A percentile compares a stretch with the other conserved stretches of the same genome.
Evolutionary conservation across 768 basidiomycete genomes (phyloP).

Genomic region (Gymnopilus junonius): DNA sequence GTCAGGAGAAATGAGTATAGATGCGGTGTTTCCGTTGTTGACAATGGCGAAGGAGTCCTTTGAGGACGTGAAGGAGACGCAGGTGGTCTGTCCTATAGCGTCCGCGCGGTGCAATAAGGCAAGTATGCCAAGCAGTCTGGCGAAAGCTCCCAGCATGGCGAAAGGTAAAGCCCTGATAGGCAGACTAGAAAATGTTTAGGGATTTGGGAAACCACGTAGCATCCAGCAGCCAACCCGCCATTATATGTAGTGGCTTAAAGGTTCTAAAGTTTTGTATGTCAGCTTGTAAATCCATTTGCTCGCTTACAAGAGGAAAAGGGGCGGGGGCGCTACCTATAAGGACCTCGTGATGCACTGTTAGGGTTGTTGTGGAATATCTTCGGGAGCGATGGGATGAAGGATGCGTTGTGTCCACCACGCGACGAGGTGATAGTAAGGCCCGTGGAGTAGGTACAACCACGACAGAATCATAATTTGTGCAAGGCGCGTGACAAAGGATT

Average conservation of each 20-base stretch:
- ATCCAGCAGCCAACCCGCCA: not conserved
- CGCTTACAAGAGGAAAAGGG: not conserved
- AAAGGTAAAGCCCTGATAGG: not conserved
- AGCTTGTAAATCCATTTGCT: not conserved
- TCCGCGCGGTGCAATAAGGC: slow-evolving; percentile 21
- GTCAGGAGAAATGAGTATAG: slow-evolving; percentile 53
- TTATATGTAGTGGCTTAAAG: not conserved
- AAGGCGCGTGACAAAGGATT: not conserved
- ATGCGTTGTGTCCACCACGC: not conserved
- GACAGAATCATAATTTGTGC: not conserved
- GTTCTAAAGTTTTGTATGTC: not conserved
- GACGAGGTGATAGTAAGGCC: not conserved
- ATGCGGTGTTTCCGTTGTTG: slow-evolving; percentile 46
- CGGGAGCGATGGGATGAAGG: not conserved
- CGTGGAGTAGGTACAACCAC: not conserved
- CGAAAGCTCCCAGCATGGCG: slow-evolving; percentile 20
- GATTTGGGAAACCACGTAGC: not conserved
- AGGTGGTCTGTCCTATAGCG: slow-evolving; percentile 55
- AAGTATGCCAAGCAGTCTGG: slow-evolving; percentile 18
- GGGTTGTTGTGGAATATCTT: not conserved
- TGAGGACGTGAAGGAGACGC: slow-evolving; percentile 48
- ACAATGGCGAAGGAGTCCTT: slow-evolving; percentile 48
- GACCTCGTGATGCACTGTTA: not conserved
- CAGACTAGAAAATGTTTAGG: not conserved
- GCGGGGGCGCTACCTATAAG: not conserved